Evolutionary conservation across 2,329 filamentous ascomycete species (phyloP).

Genomic region (Macrophomina tecta): DNA sequence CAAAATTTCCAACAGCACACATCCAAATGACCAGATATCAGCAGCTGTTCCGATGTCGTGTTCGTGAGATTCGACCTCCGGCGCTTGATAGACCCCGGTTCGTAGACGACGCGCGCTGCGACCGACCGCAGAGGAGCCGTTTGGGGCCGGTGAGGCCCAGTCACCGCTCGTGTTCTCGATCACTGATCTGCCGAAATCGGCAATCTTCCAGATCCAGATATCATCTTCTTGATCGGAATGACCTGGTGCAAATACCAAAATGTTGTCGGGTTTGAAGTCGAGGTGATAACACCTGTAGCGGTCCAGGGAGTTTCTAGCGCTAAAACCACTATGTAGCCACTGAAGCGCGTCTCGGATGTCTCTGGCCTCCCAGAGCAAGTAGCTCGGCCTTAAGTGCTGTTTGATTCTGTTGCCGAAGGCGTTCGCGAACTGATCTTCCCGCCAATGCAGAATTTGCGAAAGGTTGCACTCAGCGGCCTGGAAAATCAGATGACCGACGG

Average conservation of each 20-base stretch:
- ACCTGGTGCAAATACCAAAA: neutral
- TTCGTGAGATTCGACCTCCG: neutral
- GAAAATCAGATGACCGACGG: constrained; percentile 6
- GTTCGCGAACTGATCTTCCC: neutral
- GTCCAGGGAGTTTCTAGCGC: neutral
- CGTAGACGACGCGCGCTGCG: neutral
- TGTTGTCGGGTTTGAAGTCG: constrained; percentile 14
- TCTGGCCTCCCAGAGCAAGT: constrained; percentile 12
- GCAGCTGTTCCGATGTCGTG: neutral
- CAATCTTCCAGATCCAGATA: constrained; percentile 17
- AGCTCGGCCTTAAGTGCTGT: neutral
- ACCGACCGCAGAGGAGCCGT: neutral
- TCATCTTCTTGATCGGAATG: neutral
- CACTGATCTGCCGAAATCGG: constrained; percentile 10
- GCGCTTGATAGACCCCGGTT: constrained; percentile 5
- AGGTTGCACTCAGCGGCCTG: constrained; percentile 13
- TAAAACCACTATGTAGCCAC: constrained; percentile 5
- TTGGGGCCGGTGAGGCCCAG: neutral
- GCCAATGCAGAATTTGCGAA: constrained; percentile 10
- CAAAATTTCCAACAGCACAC: constrained; percentile 1
- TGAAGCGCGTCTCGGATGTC: constrained; percentile 1
- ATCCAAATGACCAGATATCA: constrained; percentile 10
- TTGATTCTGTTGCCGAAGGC: neutral
- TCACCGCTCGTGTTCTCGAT: constrained; percentile 4
- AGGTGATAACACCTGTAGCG: constrained; percentile 10